These are phyloP conservation scores for Aspergillus panamensis DNA, from an alignment of 495 filamentous ascomycete genomes.

Conservation along the genomic window DNA sequence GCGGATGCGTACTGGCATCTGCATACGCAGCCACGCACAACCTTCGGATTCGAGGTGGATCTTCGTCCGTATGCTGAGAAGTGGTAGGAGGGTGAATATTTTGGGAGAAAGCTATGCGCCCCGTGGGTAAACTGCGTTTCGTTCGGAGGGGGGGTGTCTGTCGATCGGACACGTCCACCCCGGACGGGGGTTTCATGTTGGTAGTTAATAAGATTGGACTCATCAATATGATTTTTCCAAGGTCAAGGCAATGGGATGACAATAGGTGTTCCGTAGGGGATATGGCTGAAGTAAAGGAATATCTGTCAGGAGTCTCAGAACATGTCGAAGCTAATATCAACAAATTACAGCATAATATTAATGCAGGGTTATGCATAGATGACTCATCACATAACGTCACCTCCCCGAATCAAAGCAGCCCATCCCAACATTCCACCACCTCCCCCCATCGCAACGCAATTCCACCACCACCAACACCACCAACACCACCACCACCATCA, in stretches of 20 bases:
- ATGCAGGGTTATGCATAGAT: not conserved
- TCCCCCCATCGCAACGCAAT: not conserved
- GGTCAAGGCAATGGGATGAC: not conserved
- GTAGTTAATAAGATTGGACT: not conserved
- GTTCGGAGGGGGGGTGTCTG: not conserved
- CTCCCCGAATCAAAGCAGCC: not conserved
- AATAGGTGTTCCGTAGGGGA: not conserved
- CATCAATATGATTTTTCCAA: not conserved
- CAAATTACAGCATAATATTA: no score
- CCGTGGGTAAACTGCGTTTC: not conserved
- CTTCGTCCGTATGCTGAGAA: slow-evolving; percentile 78
- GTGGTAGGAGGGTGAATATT: slow-evolving; percentile 43
- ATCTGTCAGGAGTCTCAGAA: no score
- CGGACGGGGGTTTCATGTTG: not conserved
- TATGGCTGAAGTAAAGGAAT: no score
- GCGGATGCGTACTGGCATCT: slow-evolving; percentile 87
- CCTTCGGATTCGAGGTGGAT: slow-evolving; percentile 84
- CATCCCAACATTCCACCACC: not conserved
- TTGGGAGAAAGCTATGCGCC: not conserved
- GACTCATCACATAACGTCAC: slow-evolving; percentile 7
- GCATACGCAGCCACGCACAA: slow-evolving; percentile 77
- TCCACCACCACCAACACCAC: not conserved
- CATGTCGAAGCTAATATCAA: no score
- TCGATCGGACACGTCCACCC: not conserved
- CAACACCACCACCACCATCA: not conserved